Base-by-base conservation (phyloP, 179 eudicot genomes). In the Spinacia oleracea region DNA sequence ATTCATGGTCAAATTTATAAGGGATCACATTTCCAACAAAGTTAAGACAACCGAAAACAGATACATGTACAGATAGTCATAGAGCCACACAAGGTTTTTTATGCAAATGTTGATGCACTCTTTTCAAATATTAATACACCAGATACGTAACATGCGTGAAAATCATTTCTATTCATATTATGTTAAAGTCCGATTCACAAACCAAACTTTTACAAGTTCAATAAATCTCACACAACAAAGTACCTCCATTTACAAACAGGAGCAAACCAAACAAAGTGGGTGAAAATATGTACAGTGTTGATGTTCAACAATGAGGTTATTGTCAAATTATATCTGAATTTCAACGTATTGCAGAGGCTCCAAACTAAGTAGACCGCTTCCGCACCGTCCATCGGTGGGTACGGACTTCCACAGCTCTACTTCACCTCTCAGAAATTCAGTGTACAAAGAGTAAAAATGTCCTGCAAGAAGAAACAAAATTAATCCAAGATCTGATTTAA, bases 351-450 rank as follows among this genome's bases (percentile, higher is more conserved):
- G 48, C 46, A 23, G 72, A 68, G 51, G 72, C 53, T 67, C 43
- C 46, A 68, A 70, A 14, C 21, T 2, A 12, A 70, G 32, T 56
- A 27, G n/a, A 46, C 38, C n/a, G 27, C 6, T 46, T 46, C 73
- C 27, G 16, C 14, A 23, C n/a, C 56, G 58, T 25, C 48, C 56
- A 46, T 43, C 7, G 46, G 55, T n/a, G 51, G 73, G 31, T 68
- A 20, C n/a, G 73, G 73, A 69, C 34, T 32, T 69, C 55, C 70
- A 16, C 20, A 69, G 18, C 55, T 43, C 73, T 45, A 16, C 20
- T 71, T 45, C 32, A 48, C 74, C 74, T 46, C 73, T 43, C 74
- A 29, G 53, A 71, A 9, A 29, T 29, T 59, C 73, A 69, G 62
- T 27, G 43, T 51, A 50, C 43, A 72, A 32, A 66, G 56, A 51